Percentiles rank a stretch among this genome's conserved stretches.
Evolutionary conservation across 139 green algal genomes (phyloP).

Genomic region (Volvox africanus): DNA sequence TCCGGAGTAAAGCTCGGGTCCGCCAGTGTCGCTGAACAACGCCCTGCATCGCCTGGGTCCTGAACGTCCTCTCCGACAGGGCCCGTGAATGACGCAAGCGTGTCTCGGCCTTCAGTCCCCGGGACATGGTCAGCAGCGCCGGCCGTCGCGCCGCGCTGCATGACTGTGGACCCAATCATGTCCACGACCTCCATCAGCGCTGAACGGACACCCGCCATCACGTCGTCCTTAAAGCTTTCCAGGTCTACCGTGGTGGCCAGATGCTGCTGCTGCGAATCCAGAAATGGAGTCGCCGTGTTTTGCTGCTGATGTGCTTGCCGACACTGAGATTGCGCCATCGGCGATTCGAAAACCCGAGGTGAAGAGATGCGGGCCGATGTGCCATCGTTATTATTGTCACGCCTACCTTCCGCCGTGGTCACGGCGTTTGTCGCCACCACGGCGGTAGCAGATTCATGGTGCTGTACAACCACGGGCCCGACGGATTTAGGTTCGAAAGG

Average conservation of each 20-base stretch:
- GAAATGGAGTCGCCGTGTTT: conserved; percentile 3
- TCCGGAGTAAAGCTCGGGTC: neutral
- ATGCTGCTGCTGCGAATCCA: conserved; percentile 7
- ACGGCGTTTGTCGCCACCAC: too few relatives aligned
- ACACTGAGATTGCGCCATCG: neutral
- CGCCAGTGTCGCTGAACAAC: neutral
- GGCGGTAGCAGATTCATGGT: too few relatives aligned
- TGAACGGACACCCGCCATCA: conserved; percentile 16
- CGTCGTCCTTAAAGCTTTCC: conserved; percentile 29
- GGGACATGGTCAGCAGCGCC: neutral
- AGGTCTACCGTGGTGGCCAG: conserved; percentile 40
- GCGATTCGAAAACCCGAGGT: neutral
- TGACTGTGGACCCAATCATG: conserved; percentile 15
- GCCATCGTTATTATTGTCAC: too few relatives aligned
- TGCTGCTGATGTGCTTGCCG: neutral
- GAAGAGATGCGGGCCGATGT: neutral
- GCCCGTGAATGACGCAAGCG: too few relatives aligned
- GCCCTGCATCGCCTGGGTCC: neutral
- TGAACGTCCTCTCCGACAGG: neutral
- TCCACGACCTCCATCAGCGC: conserved; percentile 45
- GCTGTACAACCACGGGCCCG: neutral
- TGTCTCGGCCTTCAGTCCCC: too few relatives aligned
- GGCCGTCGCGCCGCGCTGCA: neutral
- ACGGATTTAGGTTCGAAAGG: neutral
- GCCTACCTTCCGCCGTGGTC: too few relatives aligned